A percentile compares a stretch with the other conserved stretches of the same genome.
These are phyloP conservation scores for Gossypium aridum DNA, from an alignment of 441 rosid genomes.

Conservation along the genomic window DNA sequence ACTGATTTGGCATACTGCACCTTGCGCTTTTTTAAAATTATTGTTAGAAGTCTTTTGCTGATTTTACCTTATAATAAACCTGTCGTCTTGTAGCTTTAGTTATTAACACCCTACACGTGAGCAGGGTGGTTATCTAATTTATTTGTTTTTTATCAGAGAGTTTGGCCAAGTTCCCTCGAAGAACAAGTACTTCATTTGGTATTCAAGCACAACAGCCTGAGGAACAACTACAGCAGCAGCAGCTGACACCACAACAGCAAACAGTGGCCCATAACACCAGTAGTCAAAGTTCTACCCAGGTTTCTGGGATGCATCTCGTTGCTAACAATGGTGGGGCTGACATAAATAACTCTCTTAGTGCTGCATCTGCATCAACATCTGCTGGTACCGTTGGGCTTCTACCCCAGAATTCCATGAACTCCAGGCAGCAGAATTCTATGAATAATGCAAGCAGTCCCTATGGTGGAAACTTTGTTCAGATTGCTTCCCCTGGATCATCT, in stretches of 20 bases:
- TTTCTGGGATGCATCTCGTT: constrained; percentile 40
- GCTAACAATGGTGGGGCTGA: constrained; percentile 43
- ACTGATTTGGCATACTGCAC: background rate
- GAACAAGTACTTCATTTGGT: constrained; percentile 50
- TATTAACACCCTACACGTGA: background rate
- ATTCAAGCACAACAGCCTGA: constrained; percentile 53
- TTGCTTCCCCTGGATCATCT: constrained; percentile 75
- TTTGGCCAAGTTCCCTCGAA: constrained; percentile 88
- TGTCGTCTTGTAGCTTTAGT: background rate
- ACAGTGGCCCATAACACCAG: constrained; percentile 39
- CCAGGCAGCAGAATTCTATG: constrained; percentile 66
- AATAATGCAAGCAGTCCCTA: constrained; percentile 72
- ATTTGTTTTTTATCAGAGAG: constrained; percentile 48
- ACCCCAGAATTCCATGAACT: constrained; percentile 87
- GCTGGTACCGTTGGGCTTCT: constrained; percentile 70
- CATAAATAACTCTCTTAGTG: constrained; percentile 49
- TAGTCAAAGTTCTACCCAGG: constrained; percentile 54
- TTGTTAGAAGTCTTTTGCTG: background rate
- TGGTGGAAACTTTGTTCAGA: constrained; percentile 67
- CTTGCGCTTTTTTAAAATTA: background rate
- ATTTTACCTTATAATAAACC: background rate
- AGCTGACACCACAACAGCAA: constrained; percentile 48
- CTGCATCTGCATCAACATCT: constrained; percentile 61
- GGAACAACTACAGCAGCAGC: constrained; percentile 40
- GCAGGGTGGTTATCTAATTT: background rate